phyloP scores from a whole-genome alignment of 805 yeast genomes.

The Spathaspora gorwiae region DNA sequence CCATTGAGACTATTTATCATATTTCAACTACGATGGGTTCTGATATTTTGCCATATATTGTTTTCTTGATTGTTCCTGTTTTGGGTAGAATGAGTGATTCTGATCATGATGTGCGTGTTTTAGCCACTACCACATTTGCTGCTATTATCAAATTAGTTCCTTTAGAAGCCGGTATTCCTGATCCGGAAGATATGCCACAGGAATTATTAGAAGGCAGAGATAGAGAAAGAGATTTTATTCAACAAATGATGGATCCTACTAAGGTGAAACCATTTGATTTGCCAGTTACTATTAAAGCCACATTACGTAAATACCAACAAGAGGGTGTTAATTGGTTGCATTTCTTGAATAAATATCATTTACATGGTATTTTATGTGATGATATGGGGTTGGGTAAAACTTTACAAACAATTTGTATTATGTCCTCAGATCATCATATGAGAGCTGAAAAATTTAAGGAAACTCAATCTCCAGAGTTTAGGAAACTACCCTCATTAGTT shows the following conservation, averaged over 20 bases:
- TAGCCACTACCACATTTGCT: constrained; percentile 96
- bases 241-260: constrained; percentile 96
- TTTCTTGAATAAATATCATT: constrained; percentile 86
- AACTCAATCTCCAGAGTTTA: constrained; percentile 59
- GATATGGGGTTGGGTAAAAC: constrained; percentile 99
- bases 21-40: constrained; percentile 81
- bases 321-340: constrained; percentile 99
- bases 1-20: constrained; percentile 87
- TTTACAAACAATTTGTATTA: constrained; percentile 92
- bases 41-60: constrained; percentile 87
- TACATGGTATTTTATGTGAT: constrained; percentile 97
- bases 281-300: constrained; percentile 90
- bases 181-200: constrained; percentile 85
- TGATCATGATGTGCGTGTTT: constrained; percentile 76
- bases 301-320: constrained; percentile 90
- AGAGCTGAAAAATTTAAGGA: constrained; percentile 65
- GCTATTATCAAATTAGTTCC: constrained; percentile 93
- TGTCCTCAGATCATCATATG: constrained; percentile 90
- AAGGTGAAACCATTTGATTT: constrained; percentile 82
- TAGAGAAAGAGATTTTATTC: constrained; percentile 87
- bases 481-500: constrained; percentile 78
- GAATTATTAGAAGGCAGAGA: constrained; percentile 85
- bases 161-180: constrained; percentile 93
- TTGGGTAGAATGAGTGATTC: constrained; percentile 98
- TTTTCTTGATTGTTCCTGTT: constrained; percentile 92